phyloP scores from a whole-genome alignment of 2,329 filamentous ascomycete genomes.

The Colletotrichum musicola region DNA sequence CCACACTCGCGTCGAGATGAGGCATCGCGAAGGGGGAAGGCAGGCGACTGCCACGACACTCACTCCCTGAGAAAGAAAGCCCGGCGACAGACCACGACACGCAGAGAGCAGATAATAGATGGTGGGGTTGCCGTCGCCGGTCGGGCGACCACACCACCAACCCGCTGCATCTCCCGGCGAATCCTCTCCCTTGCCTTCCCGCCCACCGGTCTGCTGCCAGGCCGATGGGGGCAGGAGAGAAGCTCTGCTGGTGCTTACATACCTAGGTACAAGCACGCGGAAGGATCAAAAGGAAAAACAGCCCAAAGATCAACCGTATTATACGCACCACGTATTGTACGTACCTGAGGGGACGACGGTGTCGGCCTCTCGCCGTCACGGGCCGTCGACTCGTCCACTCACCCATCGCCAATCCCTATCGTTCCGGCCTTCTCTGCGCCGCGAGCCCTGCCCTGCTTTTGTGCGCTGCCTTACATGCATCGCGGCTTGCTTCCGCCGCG shows the following conservation, averaged over 20 bases:
- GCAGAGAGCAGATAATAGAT: background rate
- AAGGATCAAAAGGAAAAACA: background rate
- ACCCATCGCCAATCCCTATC: slow-evolving; percentile 26
- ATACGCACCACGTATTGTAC: background rate
- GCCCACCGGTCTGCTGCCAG: slow-evolving; percentile 26
- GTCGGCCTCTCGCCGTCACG: slow-evolving; percentile 24
- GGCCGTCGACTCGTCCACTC: slow-evolving; percentile 26
- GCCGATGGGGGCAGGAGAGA: background rate
- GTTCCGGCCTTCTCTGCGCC: background rate
- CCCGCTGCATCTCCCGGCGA: slow-evolving; percentile 24
- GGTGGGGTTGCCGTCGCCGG: slow-evolving; percentile 19
- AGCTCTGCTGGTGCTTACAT: no score
- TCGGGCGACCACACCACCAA: slow-evolving; percentile 22
- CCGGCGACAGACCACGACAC: background rate
- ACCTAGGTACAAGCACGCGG: no score
- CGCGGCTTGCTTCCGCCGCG: slow-evolving; percentile 25
- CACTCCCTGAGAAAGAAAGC: background rate
- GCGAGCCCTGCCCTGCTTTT: background rate
- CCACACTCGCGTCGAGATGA: slow-evolving; percentile 26
- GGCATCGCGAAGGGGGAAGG: background rate
- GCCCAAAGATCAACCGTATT: background rate
- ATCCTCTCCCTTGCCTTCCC: slow-evolving; percentile 29
- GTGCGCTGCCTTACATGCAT: slow-evolving; percentile 11
- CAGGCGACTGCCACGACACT: slow-evolving; percentile 1
- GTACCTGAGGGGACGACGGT: background rate